Percentiles rank a stretch among this genome's conserved stretches.
phyloP scores from a whole-genome alignment of 1,284 basidiomycete genomes.

The Cryptococcus sp. region DNA sequence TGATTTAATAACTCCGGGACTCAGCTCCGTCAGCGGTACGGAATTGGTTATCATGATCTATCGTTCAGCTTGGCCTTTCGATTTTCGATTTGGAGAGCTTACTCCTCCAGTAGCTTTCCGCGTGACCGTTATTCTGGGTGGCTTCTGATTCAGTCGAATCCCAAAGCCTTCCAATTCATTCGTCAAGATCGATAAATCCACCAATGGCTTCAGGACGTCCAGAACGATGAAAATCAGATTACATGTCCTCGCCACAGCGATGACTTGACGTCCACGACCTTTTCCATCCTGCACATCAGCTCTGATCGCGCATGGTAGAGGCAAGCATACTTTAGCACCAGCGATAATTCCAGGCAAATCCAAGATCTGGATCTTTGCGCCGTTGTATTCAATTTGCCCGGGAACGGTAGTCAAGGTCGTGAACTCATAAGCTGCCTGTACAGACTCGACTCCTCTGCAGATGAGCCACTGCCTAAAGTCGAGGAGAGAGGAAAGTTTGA shows the following conservation, averaged over 20 bases:
- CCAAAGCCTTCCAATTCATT: constrained; percentile 93
- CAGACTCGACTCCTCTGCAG: constrained; percentile 78
- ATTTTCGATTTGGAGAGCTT: constrained; percentile 8
- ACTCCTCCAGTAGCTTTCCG: constrained; percentile 90
- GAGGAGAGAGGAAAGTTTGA: background rate
- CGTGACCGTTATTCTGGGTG: constrained; percentile 81
- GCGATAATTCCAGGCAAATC: constrained; percentile 46
- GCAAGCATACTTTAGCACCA: background rate
- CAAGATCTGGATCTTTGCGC: constrained; percentile 61
- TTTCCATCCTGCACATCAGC: constrained; percentile 76
- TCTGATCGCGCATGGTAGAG: no score
- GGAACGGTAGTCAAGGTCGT: constrained; percentile 72
- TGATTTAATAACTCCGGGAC: constrained; percentile 95
- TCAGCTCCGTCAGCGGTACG: constrained; percentile 93
- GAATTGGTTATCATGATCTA: constrained; percentile 85
- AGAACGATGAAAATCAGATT: constrained; percentile 98
- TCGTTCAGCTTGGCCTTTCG: background rate
- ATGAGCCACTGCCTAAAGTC: background rate
- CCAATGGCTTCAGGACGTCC: constrained; percentile 94
- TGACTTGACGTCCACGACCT: constrained; percentile 93
- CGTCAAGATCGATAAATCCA: constrained; percentile 89
- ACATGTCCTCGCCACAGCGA: constrained; percentile 92
- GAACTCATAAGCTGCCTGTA: constrained; percentile 98
- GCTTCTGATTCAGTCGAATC: constrained; percentile 91
- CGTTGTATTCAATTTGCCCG: constrained; percentile 69